Evolutionary conservation across 768 basidiomycete species (phyloP).

Genomic region (Tulasnella sp.): DNA sequence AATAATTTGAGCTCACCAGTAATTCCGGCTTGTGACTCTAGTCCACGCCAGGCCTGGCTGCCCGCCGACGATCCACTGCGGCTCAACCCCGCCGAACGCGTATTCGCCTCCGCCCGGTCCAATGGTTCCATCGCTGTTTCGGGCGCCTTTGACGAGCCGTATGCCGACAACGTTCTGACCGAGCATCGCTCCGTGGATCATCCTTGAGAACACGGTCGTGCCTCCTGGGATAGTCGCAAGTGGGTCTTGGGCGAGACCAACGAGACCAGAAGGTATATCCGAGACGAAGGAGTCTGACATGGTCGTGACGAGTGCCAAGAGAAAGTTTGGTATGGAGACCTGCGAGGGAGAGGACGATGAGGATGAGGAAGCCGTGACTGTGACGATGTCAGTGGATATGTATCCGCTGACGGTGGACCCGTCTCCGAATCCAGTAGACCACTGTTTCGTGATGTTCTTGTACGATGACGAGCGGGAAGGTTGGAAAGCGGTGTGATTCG

Average conservation of each 20-base stretch:
- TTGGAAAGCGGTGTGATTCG: slow-evolving; percentile 3
- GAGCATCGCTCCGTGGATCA: neutral
- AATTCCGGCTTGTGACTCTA: slow-evolving; percentile 2
- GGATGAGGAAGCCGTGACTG: neutral
- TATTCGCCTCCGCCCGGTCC: slow-evolving; percentile 1
- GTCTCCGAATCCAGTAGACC: slow-evolving; percentile 2
- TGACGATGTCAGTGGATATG: neutral
- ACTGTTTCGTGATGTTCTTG: neutral
- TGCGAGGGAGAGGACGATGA: neutral
- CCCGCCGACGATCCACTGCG: slow-evolving; percentile 6
- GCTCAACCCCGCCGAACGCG: neutral
- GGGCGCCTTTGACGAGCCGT: neutral
- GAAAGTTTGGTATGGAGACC: neutral
- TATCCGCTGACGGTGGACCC: neutral
- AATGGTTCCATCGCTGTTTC: neutral
- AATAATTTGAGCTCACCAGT: slow-evolving; percentile 4
- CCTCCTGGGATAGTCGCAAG: neutral
- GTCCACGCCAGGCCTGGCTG: slow-evolving; percentile 5
- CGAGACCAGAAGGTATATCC: neutral
- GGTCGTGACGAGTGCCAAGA: neutral
- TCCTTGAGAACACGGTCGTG: neutral
- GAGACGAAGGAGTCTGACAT: neutral
- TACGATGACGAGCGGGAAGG: neutral
- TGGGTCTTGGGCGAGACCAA: slow-evolving; percentile 9
- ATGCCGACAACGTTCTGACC: slow-evolving; percentile 4